Evolutionary conservation across 2,329 filamentous ascomycete species (phyloP), one percentile per base, ranked within the genome.

Genomic region (Fusarium acutatum): DNA sequence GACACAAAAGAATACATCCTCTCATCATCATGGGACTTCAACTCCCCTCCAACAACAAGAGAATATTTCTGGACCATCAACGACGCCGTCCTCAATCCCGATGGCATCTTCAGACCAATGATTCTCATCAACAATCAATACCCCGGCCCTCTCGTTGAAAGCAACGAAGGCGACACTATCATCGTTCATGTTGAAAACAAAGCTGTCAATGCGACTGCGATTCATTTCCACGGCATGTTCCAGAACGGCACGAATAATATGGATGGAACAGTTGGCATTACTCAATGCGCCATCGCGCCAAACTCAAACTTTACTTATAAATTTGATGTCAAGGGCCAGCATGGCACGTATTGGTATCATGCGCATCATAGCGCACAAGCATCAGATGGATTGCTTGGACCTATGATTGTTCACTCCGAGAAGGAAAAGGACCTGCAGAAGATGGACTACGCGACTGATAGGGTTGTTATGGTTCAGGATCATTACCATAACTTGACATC

Each of bases 171-270:
- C 26, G 94, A 96, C 75, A 89, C 87, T 3, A 81, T 96, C 14
- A 80, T 94, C 7, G 89, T 95, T 47, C 89, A 93, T 37, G 85
- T 94, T 57, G 83, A 89, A 73, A 96, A 96, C 75, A 85, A 88
- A 28, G 88, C 92, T 2, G 83, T 85, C 18, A 93, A 94, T 73
- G 88, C 87, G 18, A 92, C 91, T 14, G 88, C 87, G 41, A 85
- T 95, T 10, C 93, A 96, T 79, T 95, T 93, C 80, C 93, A 96
- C 74, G 93, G 93, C 22, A 86, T 96, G 71, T 94, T 90, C 78
- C 92, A 94, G 78, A 93, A 93, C 73, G 92, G 92, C 17, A 93
- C 92, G 0, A 93, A 90, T 66, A 86, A 87, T 64, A 93, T 94
- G 91, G 93, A 96, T 76, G 93, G 93, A 1, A 88, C 92, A 3